Evolutionary conservation across 139 green algal species (phyloP).

Genomic region (Coelastrella sp.): DNA sequence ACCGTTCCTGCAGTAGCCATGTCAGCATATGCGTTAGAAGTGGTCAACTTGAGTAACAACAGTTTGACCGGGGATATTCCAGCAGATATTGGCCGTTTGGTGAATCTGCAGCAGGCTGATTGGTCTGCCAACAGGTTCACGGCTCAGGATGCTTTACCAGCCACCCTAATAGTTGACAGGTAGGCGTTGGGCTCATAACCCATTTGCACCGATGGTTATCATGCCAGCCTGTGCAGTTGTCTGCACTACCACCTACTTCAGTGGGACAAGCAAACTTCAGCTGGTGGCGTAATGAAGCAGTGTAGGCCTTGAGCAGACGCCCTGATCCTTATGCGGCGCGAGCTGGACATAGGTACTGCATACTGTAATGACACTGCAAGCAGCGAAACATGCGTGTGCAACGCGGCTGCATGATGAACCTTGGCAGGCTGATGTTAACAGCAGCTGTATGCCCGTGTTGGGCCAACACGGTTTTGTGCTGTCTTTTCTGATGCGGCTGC

Average conservation of each 20-base stretch:
- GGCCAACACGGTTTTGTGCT: background rate
- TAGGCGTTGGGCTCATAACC: background rate
- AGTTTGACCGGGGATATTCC: constrained; percentile 25
- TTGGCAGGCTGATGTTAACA: background rate
- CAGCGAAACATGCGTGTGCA: too few relatives aligned
- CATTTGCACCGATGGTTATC: background rate
- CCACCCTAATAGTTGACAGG: constrained; percentile 18
- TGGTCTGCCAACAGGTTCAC: constrained; percentile 20
- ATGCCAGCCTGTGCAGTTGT: too few relatives aligned
- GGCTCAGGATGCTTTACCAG: background rate
- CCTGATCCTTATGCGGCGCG: too few relatives aligned
- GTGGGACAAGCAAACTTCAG: too few relatives aligned
- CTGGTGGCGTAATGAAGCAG: too few relatives aligned
- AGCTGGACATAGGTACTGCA: too few relatives aligned
- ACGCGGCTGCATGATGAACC: too few relatives aligned
- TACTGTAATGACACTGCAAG: too few relatives aligned
- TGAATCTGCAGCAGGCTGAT: background rate
- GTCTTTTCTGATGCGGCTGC: background rate
- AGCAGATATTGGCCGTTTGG: background rate
- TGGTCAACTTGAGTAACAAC: constrained; percentile 41
- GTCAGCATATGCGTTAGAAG: background rate
- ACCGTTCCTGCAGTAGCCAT: background rate
- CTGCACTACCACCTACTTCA: too few relatives aligned
- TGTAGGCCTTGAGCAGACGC: too few relatives aligned
- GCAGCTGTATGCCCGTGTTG: background rate